These are phyloP conservation scores for Morella rubra DNA, from an alignment of 306 rosid species.

Conservation along the genomic window DNA sequence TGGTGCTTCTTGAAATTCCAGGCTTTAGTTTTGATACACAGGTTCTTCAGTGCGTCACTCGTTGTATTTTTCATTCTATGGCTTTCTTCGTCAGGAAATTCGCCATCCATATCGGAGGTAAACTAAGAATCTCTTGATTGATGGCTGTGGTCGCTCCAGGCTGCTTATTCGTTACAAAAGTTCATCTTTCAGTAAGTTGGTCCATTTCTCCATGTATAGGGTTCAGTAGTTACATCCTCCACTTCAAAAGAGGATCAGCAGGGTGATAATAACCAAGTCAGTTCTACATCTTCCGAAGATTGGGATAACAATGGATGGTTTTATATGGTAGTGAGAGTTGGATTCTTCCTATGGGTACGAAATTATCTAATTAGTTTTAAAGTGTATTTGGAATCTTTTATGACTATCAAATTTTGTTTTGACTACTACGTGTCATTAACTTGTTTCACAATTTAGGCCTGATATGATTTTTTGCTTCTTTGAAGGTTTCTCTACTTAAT, in stretches of 20 bases:
- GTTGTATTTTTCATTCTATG: constrained; percentile 72
- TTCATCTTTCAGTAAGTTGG: constrained; percentile 27
- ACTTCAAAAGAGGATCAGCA: constrained; percentile 41
- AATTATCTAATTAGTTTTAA: background rate
- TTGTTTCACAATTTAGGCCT: constrained; percentile 31
- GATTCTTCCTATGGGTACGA: constrained; percentile 92
- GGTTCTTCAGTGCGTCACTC: constrained; percentile 95
- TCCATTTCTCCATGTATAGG: constrained; percentile 41
- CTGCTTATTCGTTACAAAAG: constrained; percentile 16
- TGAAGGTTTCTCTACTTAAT: constrained; percentile 64
- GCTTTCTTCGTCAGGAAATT: constrained; percentile 63
- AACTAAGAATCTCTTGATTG: constrained; percentile 30
- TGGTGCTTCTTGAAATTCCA: constrained; percentile 74
- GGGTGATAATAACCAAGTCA: constrained; percentile 41
- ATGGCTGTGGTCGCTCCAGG: constrained; percentile 22
- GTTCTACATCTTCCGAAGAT: constrained; percentile 37
- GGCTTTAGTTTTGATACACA: constrained; percentile 98
- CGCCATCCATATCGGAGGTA: constrained; percentile 45
- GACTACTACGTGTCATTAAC: constrained; percentile 3
- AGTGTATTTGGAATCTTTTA: constrained; percentile 3
- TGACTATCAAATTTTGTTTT: constrained; percentile 3
- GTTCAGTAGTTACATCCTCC: constrained; percentile 32
- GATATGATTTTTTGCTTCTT: constrained; percentile 16
- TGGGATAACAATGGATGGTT: constrained; percentile 87
- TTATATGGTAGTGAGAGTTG: constrained; percentile 77